Conservation (phyloP, 441 rosid genomes). For the Aquilaria agallochum region DNA sequence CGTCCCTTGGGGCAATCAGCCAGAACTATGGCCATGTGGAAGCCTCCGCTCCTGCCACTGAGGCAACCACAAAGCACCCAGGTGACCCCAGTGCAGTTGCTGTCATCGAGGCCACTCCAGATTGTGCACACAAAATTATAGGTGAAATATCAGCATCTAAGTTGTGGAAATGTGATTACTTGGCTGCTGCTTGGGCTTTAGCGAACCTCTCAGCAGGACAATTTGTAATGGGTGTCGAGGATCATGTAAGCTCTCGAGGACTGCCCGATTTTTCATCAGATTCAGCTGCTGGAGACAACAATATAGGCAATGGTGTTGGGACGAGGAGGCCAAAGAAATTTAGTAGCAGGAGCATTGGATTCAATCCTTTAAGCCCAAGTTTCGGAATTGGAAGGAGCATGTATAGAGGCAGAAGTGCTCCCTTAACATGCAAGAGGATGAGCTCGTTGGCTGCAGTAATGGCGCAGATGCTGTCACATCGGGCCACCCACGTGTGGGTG, state of each 20-base stretch:
- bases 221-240: constrained; percentile 95
- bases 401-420: constrained; percentile 92
- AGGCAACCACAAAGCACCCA: constrained; percentile 38
- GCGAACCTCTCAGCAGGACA: constrained; percentile 87
- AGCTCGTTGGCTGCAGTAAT: constrained; percentile 93
- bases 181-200: constrained; percentile 90
- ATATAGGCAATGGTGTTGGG: constrained; percentile 21
- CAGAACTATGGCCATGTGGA: constrained; percentile 49
- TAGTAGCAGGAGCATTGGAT: constrained; percentile 86
- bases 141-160: constrained; percentile 93
- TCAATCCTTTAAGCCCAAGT: constrained; percentile 56
- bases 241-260: constrained; percentile 54
- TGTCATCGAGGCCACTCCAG: constrained; percentile 52
- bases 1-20: constrained; percentile 66
- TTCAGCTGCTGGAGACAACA: constrained; percentile 32
- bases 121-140: constrained; percentile 59
- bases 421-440: constrained; percentile 73
- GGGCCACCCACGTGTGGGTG: constrained; percentile 97
- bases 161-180: constrained; percentile 92
- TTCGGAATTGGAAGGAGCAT: constrained; percentile 65
- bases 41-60: constrained; percentile 68
- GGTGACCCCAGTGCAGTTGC: constrained; percentile 83
- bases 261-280: constrained; percentile 44
- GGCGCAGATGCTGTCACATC: constrained; percentile 97
- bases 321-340: constrained; percentile 56